These are phyloP conservation scores for Periglandula ipomoeae DNA, from an alignment of 2,329 filamentous ascomycete species.

Conservation along the genomic window DNA sequence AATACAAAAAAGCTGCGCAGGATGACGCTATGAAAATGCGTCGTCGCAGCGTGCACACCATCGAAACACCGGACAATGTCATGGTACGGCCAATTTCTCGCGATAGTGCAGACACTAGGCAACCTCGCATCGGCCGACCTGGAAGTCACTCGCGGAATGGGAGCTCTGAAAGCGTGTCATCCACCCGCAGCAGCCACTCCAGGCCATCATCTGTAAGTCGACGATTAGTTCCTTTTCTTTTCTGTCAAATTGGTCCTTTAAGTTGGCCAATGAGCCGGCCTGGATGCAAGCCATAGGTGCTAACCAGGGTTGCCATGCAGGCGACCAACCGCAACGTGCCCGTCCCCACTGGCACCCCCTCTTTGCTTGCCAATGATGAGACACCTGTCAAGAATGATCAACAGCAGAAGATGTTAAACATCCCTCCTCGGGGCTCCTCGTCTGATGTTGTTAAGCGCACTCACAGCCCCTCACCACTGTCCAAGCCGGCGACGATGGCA, in stretches of 20 bases:
- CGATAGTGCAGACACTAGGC: conserved; percentile 20
- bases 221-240: neutral
- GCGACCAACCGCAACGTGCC: conserved; percentile 50
- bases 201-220: conserved; percentile 57
- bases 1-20: conserved; percentile 45
- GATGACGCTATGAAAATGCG: conserved; percentile 70
- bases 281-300: conserved; percentile 27
- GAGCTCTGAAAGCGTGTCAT: conserved; percentile 57
- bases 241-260: neutral
- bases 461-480: conserved; percentile 62
- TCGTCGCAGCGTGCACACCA: conserved; percentile 70
- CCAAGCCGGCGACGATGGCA: conserved; percentile 58
- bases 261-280: conserved; percentile 32
- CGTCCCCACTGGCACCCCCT: conserved; percentile 44
- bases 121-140: conserved; percentile 26
- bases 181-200: conserved; percentile 48
- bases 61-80: conserved; percentile 27
- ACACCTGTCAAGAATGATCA: conserved; percentile 41
- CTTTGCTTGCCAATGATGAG: conserved; percentile 39
- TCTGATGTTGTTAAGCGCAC: conserved; percentile 58
- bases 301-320: conserved; percentile 42
- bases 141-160: conserved; percentile 35
- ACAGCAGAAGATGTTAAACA: conserved; percentile 43
- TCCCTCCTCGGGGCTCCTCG: conserved; percentile 54
- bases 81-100: conserved; percentile 12